A percentile compares a stretch with the other conserved stretches of the same genome.
Evolutionary conservation across 1,139 yeast genomes (phyloP).

Genomic region (Hyphopichia fennica): DNA sequence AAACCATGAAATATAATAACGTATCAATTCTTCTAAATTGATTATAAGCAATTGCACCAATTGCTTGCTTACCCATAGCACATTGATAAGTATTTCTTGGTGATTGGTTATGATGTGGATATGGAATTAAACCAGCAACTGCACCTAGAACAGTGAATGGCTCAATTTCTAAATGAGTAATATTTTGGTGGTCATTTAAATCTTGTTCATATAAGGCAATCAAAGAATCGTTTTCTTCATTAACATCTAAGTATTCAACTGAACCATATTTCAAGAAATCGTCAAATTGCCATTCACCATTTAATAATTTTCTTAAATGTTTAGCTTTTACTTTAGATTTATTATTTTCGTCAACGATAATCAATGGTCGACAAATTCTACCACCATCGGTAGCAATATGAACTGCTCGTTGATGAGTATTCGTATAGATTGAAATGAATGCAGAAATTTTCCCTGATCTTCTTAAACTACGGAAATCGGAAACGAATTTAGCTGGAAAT

Average conservation of each 20-base stretch:
- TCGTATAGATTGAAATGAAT: slow-evolving; percentile 87
- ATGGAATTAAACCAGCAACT: slow-evolving; percentile 98
- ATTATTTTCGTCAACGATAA: slow-evolving; percentile 72
- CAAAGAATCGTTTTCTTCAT: slow-evolving; percentile 93
- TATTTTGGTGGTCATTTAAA: slow-evolving; percentile 33
- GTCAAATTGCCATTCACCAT: slow-evolving; percentile 81
- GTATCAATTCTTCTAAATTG: slow-evolving; percentile 97
- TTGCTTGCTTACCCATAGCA: slow-evolving; percentile 99
- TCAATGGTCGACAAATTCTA: slow-evolving; percentile 94
- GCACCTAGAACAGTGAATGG: slow-evolving; percentile 97
- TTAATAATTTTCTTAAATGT: slow-evolving; percentile 61
- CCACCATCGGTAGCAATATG: slow-evolving; percentile 99
- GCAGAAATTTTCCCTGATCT: slow-evolving; percentile 86
- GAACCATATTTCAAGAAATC: slow-evolving; percentile 83
- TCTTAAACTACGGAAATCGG: slow-evolving; percentile 74
- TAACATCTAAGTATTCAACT: slow-evolving; percentile 95
- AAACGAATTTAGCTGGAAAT: slow-evolving; percentile 79
- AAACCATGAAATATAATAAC: slow-evolving; percentile 87
- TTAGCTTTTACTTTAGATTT: slow-evolving; percentile 67
- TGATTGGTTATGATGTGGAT: slow-evolving; percentile 98
- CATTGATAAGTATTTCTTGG: slow-evolving; percentile 99
- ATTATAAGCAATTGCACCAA: slow-evolving; percentile 97
- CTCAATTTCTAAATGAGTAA: slow-evolving; percentile 93
- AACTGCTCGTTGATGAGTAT: slow-evolving; percentile 86
- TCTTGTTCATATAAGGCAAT: slow-evolving; percentile 84